Evolutionary conservation across 306 rosid species (phyloP).

Genomic region (Ceratonia siliqua): DNA sequence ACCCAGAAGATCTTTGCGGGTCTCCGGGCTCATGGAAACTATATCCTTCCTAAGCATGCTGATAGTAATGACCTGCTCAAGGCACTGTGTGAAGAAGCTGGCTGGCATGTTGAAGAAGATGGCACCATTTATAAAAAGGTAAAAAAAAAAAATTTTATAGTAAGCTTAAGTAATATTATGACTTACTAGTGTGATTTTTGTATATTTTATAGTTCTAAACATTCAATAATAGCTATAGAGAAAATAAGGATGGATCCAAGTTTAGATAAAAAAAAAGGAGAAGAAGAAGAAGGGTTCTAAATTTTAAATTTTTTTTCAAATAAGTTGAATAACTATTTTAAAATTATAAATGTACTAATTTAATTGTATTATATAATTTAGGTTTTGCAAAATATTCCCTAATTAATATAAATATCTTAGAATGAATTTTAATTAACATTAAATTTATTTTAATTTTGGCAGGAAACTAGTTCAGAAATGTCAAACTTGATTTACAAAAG

Average conservation of each 20-base stretch:
- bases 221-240: too few relatives aligned
- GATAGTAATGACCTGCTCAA: slow-evolving; percentile 28
- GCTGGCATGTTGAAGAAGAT: slow-evolving; percentile 34
- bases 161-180: too few relatives aligned
- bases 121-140: slow-evolving; percentile 29
- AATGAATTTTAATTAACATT: not conserved
- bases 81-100: slow-evolving; percentile 34
- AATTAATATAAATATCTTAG: not conserved
- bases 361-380: too few relatives aligned
- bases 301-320: not conserved
- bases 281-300: too few relatives aligned
- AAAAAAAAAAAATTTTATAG: too few relatives aligned
- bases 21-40: slow-evolving; percentile 29
- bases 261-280: too few relatives aligned
- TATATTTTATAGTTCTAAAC: too few relatives aligned
- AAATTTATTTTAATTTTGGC: not conserved
- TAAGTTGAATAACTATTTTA: not conserved
- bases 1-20: slow-evolving; percentile 22
- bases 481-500: not conserved
- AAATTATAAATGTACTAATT: not conserved
- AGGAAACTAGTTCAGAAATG: not conserved
- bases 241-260: too few relatives aligned
- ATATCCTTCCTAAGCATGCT: slow-evolving; percentile 26
- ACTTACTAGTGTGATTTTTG: too few relatives aligned
- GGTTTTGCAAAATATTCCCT: too few relatives aligned